Evolutionary conservation across 495 filamentous ascomycete species (phyloP).

Genomic region (Gamarada debralockiae): DNA sequence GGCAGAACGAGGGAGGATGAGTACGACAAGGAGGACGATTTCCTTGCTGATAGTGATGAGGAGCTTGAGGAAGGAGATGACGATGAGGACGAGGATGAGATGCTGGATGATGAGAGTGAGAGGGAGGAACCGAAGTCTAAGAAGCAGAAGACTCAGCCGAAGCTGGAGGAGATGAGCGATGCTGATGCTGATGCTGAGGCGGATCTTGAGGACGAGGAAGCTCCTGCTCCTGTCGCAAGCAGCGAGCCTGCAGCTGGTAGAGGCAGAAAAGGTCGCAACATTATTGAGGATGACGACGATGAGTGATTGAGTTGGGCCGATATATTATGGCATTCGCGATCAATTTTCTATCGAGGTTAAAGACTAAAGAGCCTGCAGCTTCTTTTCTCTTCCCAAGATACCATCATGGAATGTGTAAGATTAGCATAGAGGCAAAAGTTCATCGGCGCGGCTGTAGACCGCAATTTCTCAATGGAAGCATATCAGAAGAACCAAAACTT

Average conservation of each 20-base stretch:
- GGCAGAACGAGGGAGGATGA: constrained; percentile 68
- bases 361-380: too few species aligned
- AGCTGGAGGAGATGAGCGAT: constrained; percentile 39
- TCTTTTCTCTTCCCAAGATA: too few species aligned
- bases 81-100: constrained; percentile 53
- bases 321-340: too few species aligned
- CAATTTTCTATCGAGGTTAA: too few species aligned
- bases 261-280: constrained; percentile 23
- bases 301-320: constrained; percentile 7
- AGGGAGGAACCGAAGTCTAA: constrained; percentile 41
- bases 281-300: constrained; percentile 44
- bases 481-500: too few species aligned
- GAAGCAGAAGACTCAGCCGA: constrained; percentile 40
- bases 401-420: too few species aligned
- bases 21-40: constrained; percentile 78
- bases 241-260: constrained; percentile 30
- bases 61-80: constrained; percentile 60
- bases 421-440: too few species aligned
- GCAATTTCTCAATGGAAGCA: too few species aligned
- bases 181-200: constrained; percentile 39
- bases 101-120: constrained; percentile 22
- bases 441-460: too few species aligned
- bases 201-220: constrained; percentile 36
- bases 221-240: constrained; percentile 27
- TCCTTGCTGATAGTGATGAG: constrained; percentile 71